Percentiles rank a stretch among this genome's conserved stretches.
phyloP scores from a whole-genome alignment of 768 basidiomycete species.

The Mycena polygramma region DNA sequence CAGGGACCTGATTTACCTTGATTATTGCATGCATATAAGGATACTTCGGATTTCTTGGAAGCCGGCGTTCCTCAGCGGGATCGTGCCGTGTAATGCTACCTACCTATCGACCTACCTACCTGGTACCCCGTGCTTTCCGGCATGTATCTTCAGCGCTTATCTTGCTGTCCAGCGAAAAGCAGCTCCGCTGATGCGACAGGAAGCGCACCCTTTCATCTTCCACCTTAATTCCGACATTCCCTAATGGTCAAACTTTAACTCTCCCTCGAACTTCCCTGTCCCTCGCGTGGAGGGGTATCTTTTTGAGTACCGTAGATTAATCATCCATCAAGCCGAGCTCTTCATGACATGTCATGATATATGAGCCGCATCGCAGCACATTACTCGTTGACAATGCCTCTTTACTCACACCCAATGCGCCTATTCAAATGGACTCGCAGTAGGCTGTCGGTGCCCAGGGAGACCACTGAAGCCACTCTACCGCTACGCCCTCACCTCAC shows the following conservation, averaged over 20 bases:
- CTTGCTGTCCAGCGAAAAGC: neutral
- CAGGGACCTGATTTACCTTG: too few species aligned
- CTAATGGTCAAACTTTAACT: neutral
- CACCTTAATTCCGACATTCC: slow-evolving; percentile 3
- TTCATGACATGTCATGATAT: neutral
- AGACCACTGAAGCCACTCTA: slow-evolving; percentile 3
- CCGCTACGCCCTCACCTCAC: neutral
- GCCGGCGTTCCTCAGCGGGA: too few species aligned
- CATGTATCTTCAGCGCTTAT: slow-evolving; percentile 1
- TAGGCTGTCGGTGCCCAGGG: slow-evolving; percentile 4
- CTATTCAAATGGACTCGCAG: neutral
- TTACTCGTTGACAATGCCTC: slow-evolving; percentile 1
- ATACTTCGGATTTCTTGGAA: too few species aligned
- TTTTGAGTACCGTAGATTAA: neutral
- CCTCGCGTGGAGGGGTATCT: neutral
- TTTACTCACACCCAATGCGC: slow-evolving; percentile 1
- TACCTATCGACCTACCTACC: neutral
- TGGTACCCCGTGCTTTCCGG: slow-evolving; percentile 2
- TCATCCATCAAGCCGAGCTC: neutral
- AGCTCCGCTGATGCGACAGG: neutral
- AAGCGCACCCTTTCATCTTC: neutral
- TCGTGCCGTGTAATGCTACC: too few species aligned
- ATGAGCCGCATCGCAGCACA: neutral
- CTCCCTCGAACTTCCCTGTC: neutral
- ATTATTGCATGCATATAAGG: too few species aligned